Evolutionary conservation across 495 filamentous ascomycete species (phyloP).

Genomic region (Pyrenula aspistea): DNA sequence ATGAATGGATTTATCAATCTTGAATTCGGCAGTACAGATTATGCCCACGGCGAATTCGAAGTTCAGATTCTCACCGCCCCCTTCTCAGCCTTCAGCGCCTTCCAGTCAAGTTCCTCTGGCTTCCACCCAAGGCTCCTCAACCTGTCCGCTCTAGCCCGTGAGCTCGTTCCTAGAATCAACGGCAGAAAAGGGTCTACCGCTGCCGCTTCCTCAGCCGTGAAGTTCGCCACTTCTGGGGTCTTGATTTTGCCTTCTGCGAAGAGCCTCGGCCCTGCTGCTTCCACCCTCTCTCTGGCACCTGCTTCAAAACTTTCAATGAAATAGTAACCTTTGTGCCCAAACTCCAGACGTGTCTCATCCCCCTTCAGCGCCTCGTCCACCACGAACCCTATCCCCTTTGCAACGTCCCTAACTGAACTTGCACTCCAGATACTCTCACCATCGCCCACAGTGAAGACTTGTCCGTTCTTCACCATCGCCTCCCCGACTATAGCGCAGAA

Average conservation of each 20-base stretch:
- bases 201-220: neutral
- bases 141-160: neutral
- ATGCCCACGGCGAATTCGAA: too few relatives aligned
- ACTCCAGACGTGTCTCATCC: neutral
- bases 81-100: slow-evolving; percentile 3
- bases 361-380: neutral
- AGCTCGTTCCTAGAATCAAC: neutral
- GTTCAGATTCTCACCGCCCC: slow-evolving; percentile 1
- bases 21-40: too few relatives aligned
- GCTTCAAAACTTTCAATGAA: neutral
- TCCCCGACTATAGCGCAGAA: neutral
- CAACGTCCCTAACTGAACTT: neutral
- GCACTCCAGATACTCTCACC: neutral
- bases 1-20: too few relatives aligned
- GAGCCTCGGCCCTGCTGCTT: neutral
- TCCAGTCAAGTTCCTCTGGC: slow-evolving; percentile 1
- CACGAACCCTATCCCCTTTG: neutral
- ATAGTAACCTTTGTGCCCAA: neutral
- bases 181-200: neutral
- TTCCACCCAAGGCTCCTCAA: neutral
- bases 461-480: neutral
- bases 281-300: neutral
- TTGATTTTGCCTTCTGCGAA: neutral
- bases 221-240: neutral
- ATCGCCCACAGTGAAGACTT: neutral